Conservation (phyloP, 208 protist genomes). For the Trypanosoma lewisi region DNA sequence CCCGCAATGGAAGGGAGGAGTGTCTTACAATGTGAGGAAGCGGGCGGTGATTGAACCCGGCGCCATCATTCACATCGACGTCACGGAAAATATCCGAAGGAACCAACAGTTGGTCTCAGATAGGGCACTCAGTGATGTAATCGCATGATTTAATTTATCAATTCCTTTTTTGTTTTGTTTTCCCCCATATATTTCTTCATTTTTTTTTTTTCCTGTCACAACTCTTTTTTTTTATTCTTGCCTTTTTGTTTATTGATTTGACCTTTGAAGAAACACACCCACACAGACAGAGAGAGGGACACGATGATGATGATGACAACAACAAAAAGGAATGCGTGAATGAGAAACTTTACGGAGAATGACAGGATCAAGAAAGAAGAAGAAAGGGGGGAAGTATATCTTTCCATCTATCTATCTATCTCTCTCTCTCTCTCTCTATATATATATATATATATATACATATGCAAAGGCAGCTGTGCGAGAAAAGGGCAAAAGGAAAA, state of each 20-base stretch:
- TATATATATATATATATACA: too few species aligned
- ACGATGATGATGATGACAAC: too few species aligned
- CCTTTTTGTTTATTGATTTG: slow-evolving; percentile 1
- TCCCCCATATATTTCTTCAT: not conserved
- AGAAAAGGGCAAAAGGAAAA: slow-evolving; percentile 16
- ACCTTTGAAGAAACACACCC: not conserved
- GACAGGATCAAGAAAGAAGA: not conserved
- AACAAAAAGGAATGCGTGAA: not conserved
- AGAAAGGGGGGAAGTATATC: too few species aligned
- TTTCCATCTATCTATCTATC: too few species aligned
- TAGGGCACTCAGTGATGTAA: not conserved
- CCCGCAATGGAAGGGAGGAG: not conserved
- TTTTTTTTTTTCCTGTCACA: slow-evolving; percentile 24
- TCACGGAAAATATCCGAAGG: slow-evolving; percentile 14
- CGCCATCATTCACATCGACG: slow-evolving; percentile 22
- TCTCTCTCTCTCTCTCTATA: too few species aligned
- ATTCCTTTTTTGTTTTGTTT: slow-evolving; percentile 11
- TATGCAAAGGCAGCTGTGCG: too few species aligned
- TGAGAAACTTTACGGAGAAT: too few species aligned
- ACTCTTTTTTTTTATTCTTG: slow-evolving; percentile 9
- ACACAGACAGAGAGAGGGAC: not conserved
- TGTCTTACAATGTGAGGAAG: slow-evolving; percentile 24
- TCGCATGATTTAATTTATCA: slow-evolving; percentile 15
- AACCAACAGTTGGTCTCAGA: slow-evolving; percentile 20
- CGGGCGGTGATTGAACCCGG: slow-evolving; percentile 13